phyloP scores from a whole-genome alignment of 106 monocot species.

The Platanthera zijinensis region DNA sequence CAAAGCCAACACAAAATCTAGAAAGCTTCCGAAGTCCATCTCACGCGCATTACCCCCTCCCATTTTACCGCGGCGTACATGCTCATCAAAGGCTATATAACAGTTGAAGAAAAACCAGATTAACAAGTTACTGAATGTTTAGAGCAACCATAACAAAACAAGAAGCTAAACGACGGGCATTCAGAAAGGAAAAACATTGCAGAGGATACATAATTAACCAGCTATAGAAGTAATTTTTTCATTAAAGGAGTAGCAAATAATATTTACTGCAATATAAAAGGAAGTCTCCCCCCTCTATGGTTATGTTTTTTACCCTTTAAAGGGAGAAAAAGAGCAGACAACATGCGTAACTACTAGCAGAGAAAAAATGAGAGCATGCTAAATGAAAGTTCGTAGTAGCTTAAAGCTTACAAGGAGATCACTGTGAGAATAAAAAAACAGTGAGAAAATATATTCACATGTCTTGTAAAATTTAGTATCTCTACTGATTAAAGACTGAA shows the following conservation, averaged over 20 bases:
- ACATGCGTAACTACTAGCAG: too few relatives aligned
- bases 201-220: neutral
- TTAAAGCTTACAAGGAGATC: neutral
- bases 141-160: neutral
- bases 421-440: neutral
- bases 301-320: too few relatives aligned
- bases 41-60: slow-evolving; percentile 85
- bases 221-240: neutral
- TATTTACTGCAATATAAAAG: too few relatives aligned
- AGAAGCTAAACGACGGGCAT: neutral
- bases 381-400: neutral
- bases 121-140: neutral
- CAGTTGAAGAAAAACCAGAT: neutral
- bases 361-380: neutral
- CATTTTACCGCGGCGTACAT: slow-evolving; percentile 83
- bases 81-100: slow-evolving; percentile 87
- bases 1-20: slow-evolving; percentile 95
- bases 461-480: neutral
- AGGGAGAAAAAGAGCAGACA: too few relatives aligned
- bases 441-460: neutral
- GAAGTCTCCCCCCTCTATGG: too few relatives aligned
- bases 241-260: neutral
- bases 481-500: neutral
- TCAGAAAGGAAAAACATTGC: neutral
- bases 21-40: slow-evolving; percentile 99